Base-by-base conservation (phyloP, 2,329 filamentous ascomycete species). In the Talaromyces rugulosus region DNA sequence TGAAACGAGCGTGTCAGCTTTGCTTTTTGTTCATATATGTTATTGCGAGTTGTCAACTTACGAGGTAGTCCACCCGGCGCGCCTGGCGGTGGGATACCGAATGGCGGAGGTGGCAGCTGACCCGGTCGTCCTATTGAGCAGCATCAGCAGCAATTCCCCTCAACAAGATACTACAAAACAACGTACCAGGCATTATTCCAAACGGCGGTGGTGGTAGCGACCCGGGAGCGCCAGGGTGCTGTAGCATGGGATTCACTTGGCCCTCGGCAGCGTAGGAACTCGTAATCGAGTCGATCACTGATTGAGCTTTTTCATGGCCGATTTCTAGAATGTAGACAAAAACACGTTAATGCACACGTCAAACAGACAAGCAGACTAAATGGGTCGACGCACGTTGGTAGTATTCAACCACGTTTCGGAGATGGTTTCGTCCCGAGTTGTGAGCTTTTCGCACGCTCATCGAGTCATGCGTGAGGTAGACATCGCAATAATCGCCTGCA, bases 381-480 rank as follows among this genome's bases (percentile, higher is more conserved):
- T 58, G 57, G 36, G 34, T 59, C 47, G 12, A 58, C 75, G 63
- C 79, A 93, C 90, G 92, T 81, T 98, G 93, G 78, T 99, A 99
- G 81, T 99, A 99, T 75, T 97, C 93, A 70, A 97, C 89, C 33
- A 99, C 95, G 78, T 99, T 99, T 73, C 95, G 91, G 66, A 99
- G 81, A 75, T 99, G 95, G 81, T 99, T 99, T 71, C 94, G 88
- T 65, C 95, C 95, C 75, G 87, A 90, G 83, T 99, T 99, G 80
- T 99, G 95, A 56, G 95, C 95, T 82, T 98, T 98, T 71, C 95
- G 93, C 79, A 99, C 95, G 80, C 92, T 96, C 94, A 98, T 98
- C 53, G 92, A 96, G 84, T 99, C 95, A 85, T 99, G 95, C 69
- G 95, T 99, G 71, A 99, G 90, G 85, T 99, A 99, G 78, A 99